Evolutionary conservation across 1,284 basidiomycete species (phyloP).

Genomic region (Xerocomus minutiporus): DNA sequence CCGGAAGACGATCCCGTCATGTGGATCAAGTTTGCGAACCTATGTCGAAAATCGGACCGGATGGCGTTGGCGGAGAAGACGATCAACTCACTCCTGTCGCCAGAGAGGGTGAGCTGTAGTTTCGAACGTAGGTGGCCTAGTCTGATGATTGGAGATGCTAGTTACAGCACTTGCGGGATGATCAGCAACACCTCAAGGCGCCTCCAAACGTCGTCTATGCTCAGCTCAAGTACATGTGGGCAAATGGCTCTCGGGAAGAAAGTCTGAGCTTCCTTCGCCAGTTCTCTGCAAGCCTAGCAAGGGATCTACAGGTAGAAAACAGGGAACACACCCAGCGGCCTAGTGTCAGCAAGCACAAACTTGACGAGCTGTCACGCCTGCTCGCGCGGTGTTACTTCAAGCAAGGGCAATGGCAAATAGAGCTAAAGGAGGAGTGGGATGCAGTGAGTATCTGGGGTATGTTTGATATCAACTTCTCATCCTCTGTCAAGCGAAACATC

Average conservation of each 20-base stretch:
- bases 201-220: slow-evolving; percentile 97
- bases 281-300: slow-evolving; percentile 74
- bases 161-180: slow-evolving; percentile 41
- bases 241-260: slow-evolving; percentile 73
- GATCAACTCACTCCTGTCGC: slow-evolving; percentile 83
- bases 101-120: slow-evolving; percentile 46
- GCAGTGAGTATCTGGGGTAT: slow-evolving; percentile 46
- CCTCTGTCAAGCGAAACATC: slow-evolving; percentile 58
- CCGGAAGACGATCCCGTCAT: slow-evolving; percentile 95
- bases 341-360: slow-evolving; percentile 57
- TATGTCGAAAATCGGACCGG: slow-evolving; percentile 82
- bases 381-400: slow-evolving; percentile 98
- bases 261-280: slow-evolving; percentile 83
- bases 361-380: slow-evolving; percentile 77
- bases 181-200: slow-evolving; percentile 66
- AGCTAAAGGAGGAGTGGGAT: slow-evolving; percentile 76
- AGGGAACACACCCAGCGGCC: slow-evolving; percentile 43
- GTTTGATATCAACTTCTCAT: slow-evolving; percentile 10
- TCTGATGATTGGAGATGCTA: slow-evolving; percentile 13
- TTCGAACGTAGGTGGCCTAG: slow-evolving; percentile 8
- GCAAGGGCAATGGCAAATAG: slow-evolving; percentile 91
- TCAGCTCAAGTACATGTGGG: slow-evolving; percentile 97
- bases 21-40: slow-evolving; percentile 94
- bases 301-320: slow-evolving; percentile 69
- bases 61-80: slow-evolving; percentile 95